Percentiles rank a stretch among this genome's conserved stretches.
These are phyloP conservation scores for Penicillium tannophilum DNA, from an alignment of 495 filamentous ascomycete species.

Conservation along the genomic window DNA sequence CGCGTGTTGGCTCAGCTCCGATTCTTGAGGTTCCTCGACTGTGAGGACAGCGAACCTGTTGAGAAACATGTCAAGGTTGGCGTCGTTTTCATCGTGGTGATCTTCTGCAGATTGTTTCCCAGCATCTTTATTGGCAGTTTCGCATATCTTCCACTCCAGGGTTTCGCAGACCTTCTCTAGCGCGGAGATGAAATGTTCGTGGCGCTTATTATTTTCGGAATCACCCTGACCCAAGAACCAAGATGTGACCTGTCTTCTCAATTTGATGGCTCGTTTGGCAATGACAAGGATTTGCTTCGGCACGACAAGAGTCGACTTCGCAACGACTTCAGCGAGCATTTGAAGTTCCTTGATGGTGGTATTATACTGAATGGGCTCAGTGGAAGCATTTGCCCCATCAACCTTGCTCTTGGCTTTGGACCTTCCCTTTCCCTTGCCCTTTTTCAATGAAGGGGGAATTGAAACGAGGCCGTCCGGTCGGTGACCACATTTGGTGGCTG, in stretches of 20 bases:
- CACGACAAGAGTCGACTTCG: slow-evolving; percentile 27
- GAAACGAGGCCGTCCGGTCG: slow-evolving; percentile 23
- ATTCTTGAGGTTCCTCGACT: slow-evolving; percentile 35
- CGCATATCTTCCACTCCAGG: slow-evolving; percentile 29
- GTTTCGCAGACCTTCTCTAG: slow-evolving; percentile 26
- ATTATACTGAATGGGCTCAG: slow-evolving; percentile 23
- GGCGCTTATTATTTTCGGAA: slow-evolving; percentile 20
- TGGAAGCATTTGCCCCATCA: neutral
- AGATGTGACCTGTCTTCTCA: slow-evolving; percentile 33
- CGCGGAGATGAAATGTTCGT: slow-evolving; percentile 33
- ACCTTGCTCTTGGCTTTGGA: slow-evolving; percentile 20
- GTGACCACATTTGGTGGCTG: slow-evolving; percentile 41
- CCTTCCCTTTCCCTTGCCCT: slow-evolving; percentile 12
- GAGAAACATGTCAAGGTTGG: slow-evolving; percentile 15
- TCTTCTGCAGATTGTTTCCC: slow-evolving; percentile 17
- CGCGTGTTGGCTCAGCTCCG: slow-evolving; percentile 12
- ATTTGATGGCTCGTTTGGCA: slow-evolving; percentile 32
- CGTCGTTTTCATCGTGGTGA: slow-evolving; percentile 15
- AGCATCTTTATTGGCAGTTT: slow-evolving; percentile 20
- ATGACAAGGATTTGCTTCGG: slow-evolving; percentile 27
- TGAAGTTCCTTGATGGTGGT: slow-evolving; percentile 31
- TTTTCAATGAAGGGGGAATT: slow-evolving; percentile 17
- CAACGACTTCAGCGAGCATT: slow-evolving; percentile 31
- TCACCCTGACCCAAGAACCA: slow-evolving; percentile 33
- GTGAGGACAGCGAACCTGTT: slow-evolving; percentile 36